These are phyloP conservation scores for Debaryomyces tyrocola DNA, from an alignment of 805 yeast species.

Conservation along the genomic window DNA sequence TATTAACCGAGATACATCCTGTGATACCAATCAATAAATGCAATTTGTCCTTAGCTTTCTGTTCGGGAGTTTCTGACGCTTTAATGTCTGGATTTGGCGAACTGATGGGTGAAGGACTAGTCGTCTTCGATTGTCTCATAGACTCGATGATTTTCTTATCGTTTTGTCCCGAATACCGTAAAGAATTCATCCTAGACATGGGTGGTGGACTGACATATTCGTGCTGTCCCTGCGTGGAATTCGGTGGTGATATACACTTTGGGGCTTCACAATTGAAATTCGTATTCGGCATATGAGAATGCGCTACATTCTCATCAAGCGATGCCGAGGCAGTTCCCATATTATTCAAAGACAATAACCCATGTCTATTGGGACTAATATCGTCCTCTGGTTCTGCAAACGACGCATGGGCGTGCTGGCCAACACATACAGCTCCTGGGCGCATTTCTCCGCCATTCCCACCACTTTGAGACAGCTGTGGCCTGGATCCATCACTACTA, in stretches of 20 bases:
- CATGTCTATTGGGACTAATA: conserved; percentile 20
- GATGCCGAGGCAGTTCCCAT: conserved; percentile 2
- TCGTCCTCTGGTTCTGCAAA: conserved; percentile 6
- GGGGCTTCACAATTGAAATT: conserved; percentile 4
- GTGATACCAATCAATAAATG: conserved; percentile 27
- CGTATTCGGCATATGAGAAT: conserved; percentile 1
- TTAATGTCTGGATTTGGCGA: background rate
- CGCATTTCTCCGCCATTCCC: background rate
- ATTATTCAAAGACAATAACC: conserved; percentile 8
- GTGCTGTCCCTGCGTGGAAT: background rate
- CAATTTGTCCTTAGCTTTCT: conserved; percentile 6
- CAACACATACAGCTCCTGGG: background rate
- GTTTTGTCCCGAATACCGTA: conserved; percentile 7
- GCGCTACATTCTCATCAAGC: conserved; percentile 3
- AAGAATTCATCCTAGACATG: conserved; percentile 8
- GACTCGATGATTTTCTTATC: conserved; percentile 11
- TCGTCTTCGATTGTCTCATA: conserved; percentile 8
- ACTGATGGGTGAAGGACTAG: background rate
- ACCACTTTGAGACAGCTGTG: background rate
- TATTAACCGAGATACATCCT: conserved; percentile 22
- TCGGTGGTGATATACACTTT: conserved; percentile 2
- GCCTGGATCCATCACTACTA: background rate
- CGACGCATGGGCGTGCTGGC: background rate
- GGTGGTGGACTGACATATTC: background rate
- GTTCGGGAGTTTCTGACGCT: background rate